Conservation (phyloP, 768 basidiomycete genomes). For the Polyporus arcularius region DNA sequence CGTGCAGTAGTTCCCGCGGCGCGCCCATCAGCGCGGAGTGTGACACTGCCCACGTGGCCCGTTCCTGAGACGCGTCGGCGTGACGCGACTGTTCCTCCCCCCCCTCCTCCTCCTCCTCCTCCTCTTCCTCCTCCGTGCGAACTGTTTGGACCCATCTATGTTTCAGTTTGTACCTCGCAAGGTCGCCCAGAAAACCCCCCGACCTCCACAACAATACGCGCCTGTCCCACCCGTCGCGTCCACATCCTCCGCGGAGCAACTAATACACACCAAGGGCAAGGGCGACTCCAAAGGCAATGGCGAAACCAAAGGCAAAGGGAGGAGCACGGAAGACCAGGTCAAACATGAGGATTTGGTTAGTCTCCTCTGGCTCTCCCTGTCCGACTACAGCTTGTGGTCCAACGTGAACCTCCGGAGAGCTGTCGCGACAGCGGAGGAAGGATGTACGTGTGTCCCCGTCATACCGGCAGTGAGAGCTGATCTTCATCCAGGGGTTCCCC, state of each 20-base stretch:
- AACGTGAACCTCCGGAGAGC: slow-evolving; percentile 50
- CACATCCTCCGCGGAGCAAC: no score
- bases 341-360: slow-evolving; percentile 48
- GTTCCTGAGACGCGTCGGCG: no score
- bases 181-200: slow-evolving; percentile 35
- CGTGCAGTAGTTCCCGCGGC: no score
- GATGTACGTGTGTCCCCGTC: slow-evolving; percentile 46
- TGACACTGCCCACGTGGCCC: no score
- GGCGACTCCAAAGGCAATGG: no score
- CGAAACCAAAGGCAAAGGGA: slow-evolving; percentile 23
- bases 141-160: slow-evolving; percentile 13
- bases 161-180: slow-evolving; percentile 52
- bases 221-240: background rate
- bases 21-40: no score
- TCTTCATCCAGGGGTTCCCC: slow-evolving; percentile 52
- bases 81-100: no score
- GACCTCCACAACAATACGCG: slow-evolving; percentile 7
- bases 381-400: slow-evolving; percentile 69
- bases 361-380: slow-evolving; percentile 62
- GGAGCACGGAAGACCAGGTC: slow-evolving; percentile 17
- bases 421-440: slow-evolving; percentile 46
- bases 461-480: slow-evolving; percentile 14
- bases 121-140: no score
- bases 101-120: no score
- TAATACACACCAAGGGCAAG: background rate